Conservation (phyloP, 2,329 filamentous ascomycete species). For the Ophiostoma quercus region DNA sequence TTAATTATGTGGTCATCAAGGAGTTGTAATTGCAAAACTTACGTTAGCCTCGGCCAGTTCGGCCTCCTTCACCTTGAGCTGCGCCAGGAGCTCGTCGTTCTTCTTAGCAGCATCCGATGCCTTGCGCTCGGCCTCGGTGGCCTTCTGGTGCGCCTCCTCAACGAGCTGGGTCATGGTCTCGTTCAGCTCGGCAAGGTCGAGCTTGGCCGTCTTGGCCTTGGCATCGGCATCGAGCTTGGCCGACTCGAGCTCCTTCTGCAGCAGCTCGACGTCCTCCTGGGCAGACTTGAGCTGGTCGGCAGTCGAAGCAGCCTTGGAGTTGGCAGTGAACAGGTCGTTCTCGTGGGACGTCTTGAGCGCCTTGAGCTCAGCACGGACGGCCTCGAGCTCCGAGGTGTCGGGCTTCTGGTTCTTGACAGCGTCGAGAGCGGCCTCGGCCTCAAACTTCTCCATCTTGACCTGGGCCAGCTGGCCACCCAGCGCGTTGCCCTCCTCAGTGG, state of each 20-base stretch:
- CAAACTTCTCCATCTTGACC: constrained; percentile 57
- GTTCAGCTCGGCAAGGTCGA: constrained; percentile 59
- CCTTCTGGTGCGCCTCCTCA: constrained; percentile 49
- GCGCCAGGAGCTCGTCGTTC: constrained; percentile 48
- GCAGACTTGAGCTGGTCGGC: constrained; percentile 37
- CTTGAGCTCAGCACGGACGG: constrained; percentile 47
- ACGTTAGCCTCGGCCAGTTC: constrained; percentile 60
- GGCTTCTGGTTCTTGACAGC: constrained; percentile 51
- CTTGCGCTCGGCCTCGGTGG: constrained; percentile 50
- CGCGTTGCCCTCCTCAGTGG: constrained; percentile 45
- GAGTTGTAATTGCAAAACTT: constrained; percentile 24
- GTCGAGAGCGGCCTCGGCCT: constrained; percentile 56
- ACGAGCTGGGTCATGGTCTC: constrained; percentile 57
- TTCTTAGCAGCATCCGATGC: constrained; percentile 50
- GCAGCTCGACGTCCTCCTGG: constrained; percentile 44
- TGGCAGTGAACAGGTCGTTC: constrained; percentile 34
- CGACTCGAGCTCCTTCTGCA: constrained; percentile 50
- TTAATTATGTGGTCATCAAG: neutral
- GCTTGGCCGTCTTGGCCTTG: constrained; percentile 50
- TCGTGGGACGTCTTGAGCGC: constrained; percentile 41
- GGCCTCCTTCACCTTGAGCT: constrained; percentile 58
- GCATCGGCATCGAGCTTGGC: constrained; percentile 48
- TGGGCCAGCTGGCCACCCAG: constrained; percentile 51
- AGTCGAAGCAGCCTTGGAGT: constrained; percentile 37
- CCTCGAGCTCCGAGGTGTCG: constrained; percentile 52